These are phyloP conservation scores for Sclerotinia glacialis DNA, from an alignment of 2,329 filamentous ascomycete species.

Conservation along the genomic window DNA sequence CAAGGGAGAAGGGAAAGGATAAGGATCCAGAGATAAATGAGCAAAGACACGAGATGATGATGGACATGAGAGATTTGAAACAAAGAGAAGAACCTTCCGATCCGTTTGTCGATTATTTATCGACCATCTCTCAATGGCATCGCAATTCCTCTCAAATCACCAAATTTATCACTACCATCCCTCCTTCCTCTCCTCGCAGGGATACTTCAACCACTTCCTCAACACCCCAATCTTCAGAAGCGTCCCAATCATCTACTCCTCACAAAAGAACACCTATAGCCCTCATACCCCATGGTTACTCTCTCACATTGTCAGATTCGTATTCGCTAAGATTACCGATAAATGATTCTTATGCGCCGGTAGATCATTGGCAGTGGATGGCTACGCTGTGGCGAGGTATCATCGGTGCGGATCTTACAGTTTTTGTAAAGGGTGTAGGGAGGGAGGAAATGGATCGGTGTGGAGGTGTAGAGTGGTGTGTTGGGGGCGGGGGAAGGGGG, in stretches of 20 bases:
- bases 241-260: constrained; percentile 25
- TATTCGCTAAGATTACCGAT: constrained; percentile 74
- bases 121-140: constrained; percentile 71
- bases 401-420: constrained; percentile 74
- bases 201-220: neutral
- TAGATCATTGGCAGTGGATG: constrained; percentile 98
- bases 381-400: constrained; percentile 89
- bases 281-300: constrained; percentile 73
- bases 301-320: constrained; percentile 72
- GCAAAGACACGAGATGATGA: neutral
- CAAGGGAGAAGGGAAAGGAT: neutral
- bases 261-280: constrained; percentile 60
- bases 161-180: constrained; percentile 48
- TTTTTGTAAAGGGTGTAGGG: constrained; percentile 55
- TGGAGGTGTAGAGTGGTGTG: constrained; percentile 56
- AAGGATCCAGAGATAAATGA: neutral
- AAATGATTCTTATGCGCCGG: constrained; percentile 69
- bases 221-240: neutral
- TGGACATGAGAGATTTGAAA: constrained; percentile 4
- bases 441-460: constrained; percentile 42
- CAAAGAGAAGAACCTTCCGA: constrained; percentile 28
- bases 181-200: constrained; percentile 17
- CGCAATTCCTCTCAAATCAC: constrained; percentile 69
- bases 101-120: constrained; percentile 59
- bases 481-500: constrained; percentile 49